These are phyloP conservation scores for Heterobasidion parviporum DNA, from an alignment of 1,284 basidiomycete genomes.

Conservation along the genomic window DNA sequence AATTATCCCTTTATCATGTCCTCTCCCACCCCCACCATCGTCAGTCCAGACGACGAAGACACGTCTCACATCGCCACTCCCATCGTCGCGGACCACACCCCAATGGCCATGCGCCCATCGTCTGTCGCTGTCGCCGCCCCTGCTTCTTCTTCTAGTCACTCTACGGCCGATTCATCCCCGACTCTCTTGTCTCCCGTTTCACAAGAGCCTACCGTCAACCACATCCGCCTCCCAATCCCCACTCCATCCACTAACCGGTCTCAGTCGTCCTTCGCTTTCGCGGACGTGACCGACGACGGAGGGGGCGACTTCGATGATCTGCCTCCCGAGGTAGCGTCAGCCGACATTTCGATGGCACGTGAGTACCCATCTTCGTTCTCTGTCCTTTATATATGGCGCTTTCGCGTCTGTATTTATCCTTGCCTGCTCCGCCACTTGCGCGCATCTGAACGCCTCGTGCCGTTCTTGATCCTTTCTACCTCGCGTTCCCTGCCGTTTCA, in stretches of 20 bases:
- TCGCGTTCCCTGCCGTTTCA: background rate
- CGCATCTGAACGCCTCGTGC: background rate
- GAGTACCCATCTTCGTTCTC: slow-evolving; percentile 22
- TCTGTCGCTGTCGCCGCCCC: background rate
- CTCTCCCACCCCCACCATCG: slow-evolving; percentile 1
- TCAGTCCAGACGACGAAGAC: slow-evolving; percentile 8
- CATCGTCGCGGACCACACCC: slow-evolving; percentile 4
- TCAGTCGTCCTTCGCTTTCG: slow-evolving; percentile 34
- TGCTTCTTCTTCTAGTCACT: background rate
- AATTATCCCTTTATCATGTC: slow-evolving; percentile 8
- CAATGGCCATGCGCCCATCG: background rate
- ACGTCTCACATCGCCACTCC: slow-evolving; percentile 11
- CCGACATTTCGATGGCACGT: slow-evolving; percentile 56
- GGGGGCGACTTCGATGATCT: slow-evolving; percentile 19
- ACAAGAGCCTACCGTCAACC: slow-evolving; percentile 13
- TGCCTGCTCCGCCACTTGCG: background rate
- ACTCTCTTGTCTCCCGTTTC: slow-evolving; percentile 10
- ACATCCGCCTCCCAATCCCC: slow-evolving; percentile 40
- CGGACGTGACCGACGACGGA: slow-evolving; percentile 22
- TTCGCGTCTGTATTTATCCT: background rate
- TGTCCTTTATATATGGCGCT: background rate
- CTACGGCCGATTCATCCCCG: slow-evolving; percentile 1
- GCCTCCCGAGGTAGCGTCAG: slow-evolving; percentile 42
- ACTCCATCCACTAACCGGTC: slow-evolving; percentile 29
- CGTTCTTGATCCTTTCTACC: background rate